Base-by-base conservation (phyloP, 176 grass and related monocot species). In the Puccinellia tenuiflora region DNA sequence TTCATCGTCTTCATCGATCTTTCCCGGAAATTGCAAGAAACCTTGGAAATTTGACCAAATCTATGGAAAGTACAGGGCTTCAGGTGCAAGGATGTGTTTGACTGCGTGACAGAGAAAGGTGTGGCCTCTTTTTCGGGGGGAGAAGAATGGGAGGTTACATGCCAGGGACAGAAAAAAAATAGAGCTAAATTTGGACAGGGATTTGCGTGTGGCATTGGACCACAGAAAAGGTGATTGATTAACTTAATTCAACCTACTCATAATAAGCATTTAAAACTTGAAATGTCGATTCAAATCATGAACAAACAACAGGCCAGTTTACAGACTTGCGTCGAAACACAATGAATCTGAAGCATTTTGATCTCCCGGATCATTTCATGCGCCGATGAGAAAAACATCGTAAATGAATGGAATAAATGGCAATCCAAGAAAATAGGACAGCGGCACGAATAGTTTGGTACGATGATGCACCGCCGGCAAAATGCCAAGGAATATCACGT, bases 151-250 rank as follows among this genome's bases (percentile, higher is more conserved):
- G 80, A 82, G 48, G 63, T 30, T 43, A 68, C 25, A 21, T 33
- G 11, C n/a, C 14, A 56, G 47, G 6, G 68, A 38, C 22, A 24
- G 21, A 17, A 51, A 7, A 22, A 15, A 30, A 24, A 74, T 73
- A 66, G 56, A 30, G n/a, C 79, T 79, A 86, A 83, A 74, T 79
- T 83, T 78, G 85, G 84, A 47, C 79, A 82, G n/a, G 35, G 54
- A 14, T 40, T n/a, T 7, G 53, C 60, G 62, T 40, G 31, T 43
- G 65, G 33, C n/a, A 81, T 46, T 85, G 69, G 40, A 60, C 61
- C 70, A 85, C 87, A 64, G 64, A 85, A 62, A 17, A 39, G 60
- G 17, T 45, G 31, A 40, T 82, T 37, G 37, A 8, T 47, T 55
- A 65, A 66, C 77, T 83, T 77, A 77, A 85, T 71, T 61, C 76